Evolutionary conservation across 2,329 filamentous ascomycete species (phyloP), one percentile per base, ranked within the genome.

Genomic region (Monilinia polystroma): DNA sequence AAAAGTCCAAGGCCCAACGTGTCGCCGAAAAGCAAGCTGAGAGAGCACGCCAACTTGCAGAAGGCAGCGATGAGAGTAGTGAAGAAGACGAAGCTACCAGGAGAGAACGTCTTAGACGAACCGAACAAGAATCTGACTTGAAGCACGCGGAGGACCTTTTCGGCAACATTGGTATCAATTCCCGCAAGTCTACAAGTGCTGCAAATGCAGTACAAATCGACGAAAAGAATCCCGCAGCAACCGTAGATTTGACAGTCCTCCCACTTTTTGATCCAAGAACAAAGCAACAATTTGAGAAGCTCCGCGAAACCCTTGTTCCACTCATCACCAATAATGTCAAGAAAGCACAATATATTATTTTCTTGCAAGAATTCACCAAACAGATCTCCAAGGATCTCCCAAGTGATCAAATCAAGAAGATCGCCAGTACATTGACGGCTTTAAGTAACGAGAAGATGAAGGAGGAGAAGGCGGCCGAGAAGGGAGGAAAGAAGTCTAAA

Each of bases 381-480:
- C 88, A 92, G 76, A 85, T 98, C 55, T 87, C 89, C 74, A 93
- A 93, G 80, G 93, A 97, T 38, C 80, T 99, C 72, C 88, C 90
- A 18, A 96, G 92, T 77, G 90, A 95, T 67, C 93, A 98, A 81
- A 93, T 98, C 80, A 97, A 98, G 86, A 98, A 98, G 84, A 87
- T 97, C 72, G 87, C 92, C 16, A 96, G 91, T 78, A 85, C 86
- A 6, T 80, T 99, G 75, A 97, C 93, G n/a, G 90, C 93, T 6
- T 84, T 97, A 66, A 86, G 92, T 77, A 99, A 99, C 78, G 95
- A 98, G 86, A 97, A 96, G 85, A 90, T 98, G 90, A 96, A 93
- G 83, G 93, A 97, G 79, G 95, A 99, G 85, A 97, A 98, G 85
- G 88, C 90, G 4, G 87, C 91, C 4, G 92, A 97, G 72, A 97